Evolutionary conservation across 2,329 filamentous ascomycete genomes (phyloP), one percentile per base, ranked within the genome.

Genomic region (Herpotrichia juniperi): DNA sequence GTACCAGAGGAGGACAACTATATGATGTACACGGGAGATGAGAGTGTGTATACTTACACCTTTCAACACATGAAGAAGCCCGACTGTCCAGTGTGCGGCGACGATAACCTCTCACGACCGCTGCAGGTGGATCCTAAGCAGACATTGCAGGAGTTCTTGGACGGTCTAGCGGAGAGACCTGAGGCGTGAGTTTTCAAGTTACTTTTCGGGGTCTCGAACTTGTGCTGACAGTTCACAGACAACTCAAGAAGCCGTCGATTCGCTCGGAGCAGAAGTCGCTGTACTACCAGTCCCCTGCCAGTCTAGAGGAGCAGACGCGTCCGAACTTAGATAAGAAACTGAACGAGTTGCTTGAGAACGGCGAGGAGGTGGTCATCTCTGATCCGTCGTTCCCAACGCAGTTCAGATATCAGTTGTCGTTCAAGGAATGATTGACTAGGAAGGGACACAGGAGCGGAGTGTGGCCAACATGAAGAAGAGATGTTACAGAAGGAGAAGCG

Each of bases 11-110:
- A 69, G 7, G 76, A 79, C 57, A 81, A 96, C 73, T 99, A 99
- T 78, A 97, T 97, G 93, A 96, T 97, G 90, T 99, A 99, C 74
- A 96, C 91, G 11, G 94, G 96, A 42, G 93, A 97, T 67, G 93
- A 96, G 67, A 85, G 89, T 60, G 89, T 99, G 60, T 99, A 99
- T 78, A 99, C 94, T 0, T 97, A 96, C 75, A 99, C 94, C 0
- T 99, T 97, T 73, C 88, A 92, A 67, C 92, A 96, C 67, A 89
- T 97, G 76, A 91, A 90, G 79, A 97, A 97, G 74, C 83, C 88
- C 14, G 94, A 97, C 74, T 99, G 94, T 60, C 92, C 94, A 2
- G 94, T 97, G 6, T 99, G 94, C 68, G 93, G 93, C 16, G 58
- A 62, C 8, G 68, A 64, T 6, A 89, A 91, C 47, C 77, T 91